These are phyloP conservation scores for Fusarium clavum DNA, from an alignment of 2,329 filamentous ascomycete species.

Conservation along the genomic window DNA sequence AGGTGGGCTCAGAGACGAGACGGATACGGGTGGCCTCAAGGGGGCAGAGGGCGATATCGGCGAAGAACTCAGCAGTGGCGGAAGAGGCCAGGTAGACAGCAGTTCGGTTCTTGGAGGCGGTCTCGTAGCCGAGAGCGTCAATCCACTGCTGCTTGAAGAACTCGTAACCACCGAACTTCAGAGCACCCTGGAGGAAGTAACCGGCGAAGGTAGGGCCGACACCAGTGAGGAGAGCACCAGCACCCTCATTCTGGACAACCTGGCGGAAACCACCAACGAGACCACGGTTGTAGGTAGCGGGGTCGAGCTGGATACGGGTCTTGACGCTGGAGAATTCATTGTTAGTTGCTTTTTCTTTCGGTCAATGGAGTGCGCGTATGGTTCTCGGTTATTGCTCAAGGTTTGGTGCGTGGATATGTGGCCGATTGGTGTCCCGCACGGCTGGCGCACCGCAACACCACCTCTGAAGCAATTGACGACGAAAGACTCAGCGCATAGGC, in stretches of 20 bases:
- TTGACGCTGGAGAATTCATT: slow-evolving; percentile 75
- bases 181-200: slow-evolving; percentile 93
- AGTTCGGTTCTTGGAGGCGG: slow-evolving; percentile 81
- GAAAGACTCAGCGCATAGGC: neutral
- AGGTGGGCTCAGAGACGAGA: slow-evolving; percentile 88
- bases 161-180: slow-evolving; percentile 96
- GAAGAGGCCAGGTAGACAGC: slow-evolving; percentile 82
- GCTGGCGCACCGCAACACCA: slow-evolving; percentile 8
- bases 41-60: slow-evolving; percentile 87
- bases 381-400: neutral
- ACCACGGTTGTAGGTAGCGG: slow-evolving; percentile 87
- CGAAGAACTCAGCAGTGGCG: slow-evolving; percentile 72
- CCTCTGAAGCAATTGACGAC: slow-evolving; percentile 38
- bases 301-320: slow-evolving; percentile 95
- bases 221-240: slow-evolving; percentile 86
- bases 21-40: slow-evolving; percentile 94
- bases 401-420: slow-evolving; percentile 9
- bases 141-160: slow-evolving; percentile 96
- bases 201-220: slow-evolving; percentile 86
- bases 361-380: neutral
- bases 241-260: slow-evolving; percentile 86
- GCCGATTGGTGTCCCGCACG: slow-evolving; percentile 8
- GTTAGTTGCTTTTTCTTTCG: slow-evolving; percentile 27
- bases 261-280: slow-evolving; percentile 88
- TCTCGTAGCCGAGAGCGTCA: slow-evolving; percentile 81